Conservation (phyloP, 1,284 basidiomycete species). For the Takashimella koratensis region DNA sequence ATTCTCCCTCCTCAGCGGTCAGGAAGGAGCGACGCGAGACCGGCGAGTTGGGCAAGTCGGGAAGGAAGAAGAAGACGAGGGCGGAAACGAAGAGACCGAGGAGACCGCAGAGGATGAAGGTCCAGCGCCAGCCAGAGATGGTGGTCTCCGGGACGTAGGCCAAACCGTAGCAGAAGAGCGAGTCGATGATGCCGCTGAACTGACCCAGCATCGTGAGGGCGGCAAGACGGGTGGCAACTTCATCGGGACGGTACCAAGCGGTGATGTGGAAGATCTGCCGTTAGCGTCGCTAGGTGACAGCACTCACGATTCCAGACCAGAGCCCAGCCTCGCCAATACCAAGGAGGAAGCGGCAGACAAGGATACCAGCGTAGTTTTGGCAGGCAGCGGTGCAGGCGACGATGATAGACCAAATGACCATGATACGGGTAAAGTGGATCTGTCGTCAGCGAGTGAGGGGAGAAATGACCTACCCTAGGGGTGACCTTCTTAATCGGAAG, state of each 20-base stretch:
- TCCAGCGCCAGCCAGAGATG: conserved; percentile 49
- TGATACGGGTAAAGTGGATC: conserved; percentile 25
- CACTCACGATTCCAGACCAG: conserved; percentile 25
- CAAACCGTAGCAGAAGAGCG: conserved; percentile 22
- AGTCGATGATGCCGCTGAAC: conserved; percentile 24
- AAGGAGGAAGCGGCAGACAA: conserved; percentile 54
- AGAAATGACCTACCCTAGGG: conserved; percentile 19
- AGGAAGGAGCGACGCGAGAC: conserved; percentile 18
- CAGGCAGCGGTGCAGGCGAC: conserved; percentile 51
- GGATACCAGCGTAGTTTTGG: conserved; percentile 48
- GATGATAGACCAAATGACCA: conserved; percentile 23
- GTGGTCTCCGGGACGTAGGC: conserved; percentile 7
- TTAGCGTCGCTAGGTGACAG: no score
- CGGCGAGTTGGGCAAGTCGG: conserved; percentile 16
- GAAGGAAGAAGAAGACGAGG: conserved; percentile 18
- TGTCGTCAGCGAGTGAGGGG: not conserved
- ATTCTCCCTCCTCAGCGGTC: conserved; percentile 16
- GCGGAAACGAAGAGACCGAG: conserved; percentile 15
- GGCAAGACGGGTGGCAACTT: conserved; percentile 24
- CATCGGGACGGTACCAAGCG: conserved; percentile 30
- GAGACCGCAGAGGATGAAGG: conserved; percentile 19
- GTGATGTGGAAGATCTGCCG: not conserved
- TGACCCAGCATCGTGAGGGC: conserved; percentile 13
- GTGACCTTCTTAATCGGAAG: conserved; percentile 25
- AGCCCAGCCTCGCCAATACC: conserved; percentile 56